Evolutionary conservation across 352 stramenopile species (phyloP).

Genomic region (Blastocystis sp.): DNA sequence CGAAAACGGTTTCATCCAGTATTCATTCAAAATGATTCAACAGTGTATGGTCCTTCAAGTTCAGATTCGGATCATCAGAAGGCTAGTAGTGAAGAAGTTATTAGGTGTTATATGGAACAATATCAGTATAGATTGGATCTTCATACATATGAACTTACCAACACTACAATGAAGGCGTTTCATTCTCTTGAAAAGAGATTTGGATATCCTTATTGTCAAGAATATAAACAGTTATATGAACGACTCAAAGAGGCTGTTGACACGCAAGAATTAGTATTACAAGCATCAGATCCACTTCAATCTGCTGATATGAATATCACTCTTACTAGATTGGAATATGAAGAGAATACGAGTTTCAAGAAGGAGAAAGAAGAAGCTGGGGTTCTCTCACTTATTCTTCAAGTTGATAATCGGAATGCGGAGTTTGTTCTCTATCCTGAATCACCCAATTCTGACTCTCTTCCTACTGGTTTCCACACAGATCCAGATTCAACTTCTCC

Average conservation of each 20-base stretch:
- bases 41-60: too few relatives aligned
- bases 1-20: not conserved
- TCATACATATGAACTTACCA: too few relatives aligned
- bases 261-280: too few relatives aligned
- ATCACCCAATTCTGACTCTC: not conserved
- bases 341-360: not conserved
- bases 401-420: not conserved
- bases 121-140: too few relatives aligned
- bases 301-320: not conserved
- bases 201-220: too few relatives aligned
- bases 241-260: not conserved
- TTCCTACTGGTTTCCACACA: not conserved
- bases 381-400: not conserved
- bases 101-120: too few relatives aligned
- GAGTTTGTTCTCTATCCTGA: constrained; percentile 12
- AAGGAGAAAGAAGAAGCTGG: not conserved
- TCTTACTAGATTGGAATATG: not conserved
- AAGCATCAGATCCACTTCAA: not conserved
- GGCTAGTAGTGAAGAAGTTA: too few relatives aligned
- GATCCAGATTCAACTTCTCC: not conserved
- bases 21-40: not conserved
- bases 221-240: too few relatives aligned
- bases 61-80: too few relatives aligned
- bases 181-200: too few relatives aligned
- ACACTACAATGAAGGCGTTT: too few relatives aligned